Evolutionary conservation across 148 eudicot genomes (phyloP), one percentile per base, ranked within the genome.

Genomic region (Vaccinium vitisidaea): DNA sequence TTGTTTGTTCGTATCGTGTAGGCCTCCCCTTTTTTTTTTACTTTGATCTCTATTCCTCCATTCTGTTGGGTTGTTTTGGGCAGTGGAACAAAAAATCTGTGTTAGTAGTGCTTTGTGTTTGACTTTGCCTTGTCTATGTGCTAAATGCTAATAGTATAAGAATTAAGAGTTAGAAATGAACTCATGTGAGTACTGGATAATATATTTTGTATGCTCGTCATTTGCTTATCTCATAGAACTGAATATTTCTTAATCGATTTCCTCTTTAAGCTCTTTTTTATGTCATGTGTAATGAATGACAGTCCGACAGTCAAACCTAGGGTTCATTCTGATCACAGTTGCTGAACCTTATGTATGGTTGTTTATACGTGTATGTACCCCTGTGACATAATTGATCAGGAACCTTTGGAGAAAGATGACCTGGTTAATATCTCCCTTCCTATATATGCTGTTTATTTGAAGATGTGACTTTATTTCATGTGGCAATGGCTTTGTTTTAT

Each of bases 251-350:
- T n/a, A n/a, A n/a, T n/a, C n/a, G n/a, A n/a, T n/a, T n/a, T n/a
- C n/a, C n/a, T n/a, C n/a, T n/a, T n/a, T n/a, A n/a, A n/a, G n/a
- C n/a, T n/a, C n/a, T n/a, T n/a, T n/a, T n/a, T n/a, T n/a, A n/a
- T n/a, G 39, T 55, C 56, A 10, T 25, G 8, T 23, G 25, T 52
- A 6, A 53, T 16, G 25, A 5, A 27, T 78, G 21, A 27, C 39
- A 11, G 59, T 77, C 52, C 8, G 4, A 6, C 46, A 54, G 81
- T 79, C 30, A 79, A 18, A 27, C 54, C 65, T 79, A 13, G 65
- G 16, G 65, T 79, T 89, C 82, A 86, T 63, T 82, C 21, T 84
- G 39, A 23, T 49, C 90, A 88, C 87, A 21, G 88, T 86, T 82
- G 23, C 14, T 27, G 81, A 53, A 79, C 48, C 65, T 55, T 16